phyloP scores from a whole-genome alignment of 1,284 basidiomycete species.

The Cerrena zonata region DNA sequence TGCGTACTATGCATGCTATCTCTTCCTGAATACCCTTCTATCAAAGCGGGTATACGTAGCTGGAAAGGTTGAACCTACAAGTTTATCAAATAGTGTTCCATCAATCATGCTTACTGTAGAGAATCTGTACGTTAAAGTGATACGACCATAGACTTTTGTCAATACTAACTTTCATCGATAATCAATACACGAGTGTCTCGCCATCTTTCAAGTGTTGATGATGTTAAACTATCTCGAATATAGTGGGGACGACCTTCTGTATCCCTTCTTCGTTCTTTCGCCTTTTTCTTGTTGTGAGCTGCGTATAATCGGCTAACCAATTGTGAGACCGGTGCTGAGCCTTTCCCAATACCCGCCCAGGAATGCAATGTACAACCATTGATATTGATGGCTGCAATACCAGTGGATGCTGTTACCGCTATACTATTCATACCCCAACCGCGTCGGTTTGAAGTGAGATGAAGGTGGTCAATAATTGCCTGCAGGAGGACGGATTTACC shows the following conservation, averaged over 20 bases:
- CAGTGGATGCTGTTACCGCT: constrained; percentile 65
- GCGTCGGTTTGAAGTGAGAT: constrained; percentile 3
- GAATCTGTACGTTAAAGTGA: no score
- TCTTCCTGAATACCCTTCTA: constrained; percentile 27
- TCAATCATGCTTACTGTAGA: constrained; percentile 52
- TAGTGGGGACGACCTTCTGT: no score
- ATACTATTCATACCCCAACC: constrained; percentile 22
- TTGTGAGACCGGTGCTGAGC: constrained; percentile 45
- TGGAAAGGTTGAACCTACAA: constrained; percentile 32
- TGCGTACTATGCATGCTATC: constrained; percentile 48
- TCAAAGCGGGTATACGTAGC: background rate
- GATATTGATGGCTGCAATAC: constrained; percentile 90
- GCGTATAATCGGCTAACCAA: no score
- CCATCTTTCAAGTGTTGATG: constrained; percentile 43
- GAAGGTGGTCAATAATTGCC: constrained; percentile 65
- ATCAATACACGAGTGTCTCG: constrained; percentile 45
- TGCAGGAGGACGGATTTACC: constrained; percentile 89
- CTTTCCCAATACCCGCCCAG: constrained; percentile 85
- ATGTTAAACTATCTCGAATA: no score
- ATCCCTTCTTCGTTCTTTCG: no score
- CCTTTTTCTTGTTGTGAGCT: constrained; percentile 3
- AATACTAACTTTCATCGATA: constrained; percentile 59
- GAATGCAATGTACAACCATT: constrained; percentile 90
- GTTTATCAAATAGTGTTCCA: constrained; percentile 58
- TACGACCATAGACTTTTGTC: background rate